Percentiles rank a stretch among this genome's conserved stretches.
Evolutionary conservation across 2,329 filamentous ascomycete species (phyloP).

Genomic region (Zasmidium cellare): DNA sequence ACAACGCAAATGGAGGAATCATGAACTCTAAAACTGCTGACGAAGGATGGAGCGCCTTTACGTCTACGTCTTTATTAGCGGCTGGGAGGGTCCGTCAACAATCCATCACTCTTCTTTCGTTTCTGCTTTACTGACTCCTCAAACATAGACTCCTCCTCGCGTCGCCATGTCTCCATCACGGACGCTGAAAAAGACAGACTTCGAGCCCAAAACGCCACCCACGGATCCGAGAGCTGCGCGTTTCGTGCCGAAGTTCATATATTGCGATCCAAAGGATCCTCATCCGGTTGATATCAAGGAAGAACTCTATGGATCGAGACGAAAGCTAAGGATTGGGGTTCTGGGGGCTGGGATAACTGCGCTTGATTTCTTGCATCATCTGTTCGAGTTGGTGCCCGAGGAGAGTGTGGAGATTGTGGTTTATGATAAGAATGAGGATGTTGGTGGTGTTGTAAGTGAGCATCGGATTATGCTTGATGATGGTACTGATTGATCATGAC

Average conservation of each 20-base stretch:
- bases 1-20: too few relatives aligned
- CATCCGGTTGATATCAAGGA: slow-evolving; percentile 12
- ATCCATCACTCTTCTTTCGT: background rate
- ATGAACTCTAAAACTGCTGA: background rate
- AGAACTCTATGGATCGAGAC: slow-evolving; percentile 17
- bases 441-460: slow-evolving; percentile 31
- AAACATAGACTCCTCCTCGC: too few relatives aligned
- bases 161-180: background rate
- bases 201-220: background rate
- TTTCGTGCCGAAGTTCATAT: slow-evolving; percentile 9
- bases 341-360: slow-evolving; percentile 19
- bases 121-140: too few relatives aligned
- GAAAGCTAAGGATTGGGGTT: slow-evolving; percentile 16
- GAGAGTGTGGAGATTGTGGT: slow-evolving; percentile 19
- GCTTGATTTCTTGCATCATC: slow-evolving; percentile 19
- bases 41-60: background rate
- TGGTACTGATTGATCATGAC: background rate
- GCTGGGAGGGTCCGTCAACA: too few relatives aligned
- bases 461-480: background rate
- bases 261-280: background rate
- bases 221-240: background rate
- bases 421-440: slow-evolving; percentile 32
- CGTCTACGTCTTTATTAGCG: too few relatives aligned
- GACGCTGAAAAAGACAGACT: slow-evolving; percentile 3
- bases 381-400: slow-evolving; percentile 9